phyloP scores from a whole-genome alignment of 331 rosid species.

The Quercus lobata region DNA sequence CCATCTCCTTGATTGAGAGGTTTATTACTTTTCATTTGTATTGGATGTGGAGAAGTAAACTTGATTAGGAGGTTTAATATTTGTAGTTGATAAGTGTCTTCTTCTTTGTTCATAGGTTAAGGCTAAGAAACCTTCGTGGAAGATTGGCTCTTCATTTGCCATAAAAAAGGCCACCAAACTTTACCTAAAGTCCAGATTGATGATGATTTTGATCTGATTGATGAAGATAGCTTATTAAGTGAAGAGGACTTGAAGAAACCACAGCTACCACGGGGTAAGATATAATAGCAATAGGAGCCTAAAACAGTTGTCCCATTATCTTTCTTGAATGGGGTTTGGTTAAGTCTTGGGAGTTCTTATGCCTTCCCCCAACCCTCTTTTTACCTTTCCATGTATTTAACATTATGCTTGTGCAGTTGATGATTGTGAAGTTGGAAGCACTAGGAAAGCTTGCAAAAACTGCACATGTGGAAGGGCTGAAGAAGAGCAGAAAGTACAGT shows the following conservation, averaged over 20 bases:
- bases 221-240: no score
- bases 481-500: slow-evolving; percentile 73
- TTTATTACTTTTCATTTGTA: no score
- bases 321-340: not conserved
- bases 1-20: no score
- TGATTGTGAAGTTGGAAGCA: no score
- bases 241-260: no score
- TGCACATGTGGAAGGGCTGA: slow-evolving; percentile 95
- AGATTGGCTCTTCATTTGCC: no score
- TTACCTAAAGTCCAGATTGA: slow-evolving; percentile 16
- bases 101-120: no score
- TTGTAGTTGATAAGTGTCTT: no score
- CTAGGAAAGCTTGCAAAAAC: slow-evolving; percentile 92
- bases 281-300: no score
- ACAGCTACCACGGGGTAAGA: not conserved
- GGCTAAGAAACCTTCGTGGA: slow-evolving; percentile 15
- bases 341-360: slow-evolving; percentile 1
- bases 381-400: not conserved
- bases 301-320: not conserved
- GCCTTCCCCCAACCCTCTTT: not conserved
- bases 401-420: slow-evolving; percentile 29
- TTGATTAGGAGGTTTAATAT: not conserved
- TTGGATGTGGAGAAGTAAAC: no score
- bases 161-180: not conserved
- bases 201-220: slow-evolving; percentile 33